Evolutionary conservation across 2,329 filamentous ascomycete genomes (phyloP).

Genomic region (Aspergillus novofumigatus): DNA sequence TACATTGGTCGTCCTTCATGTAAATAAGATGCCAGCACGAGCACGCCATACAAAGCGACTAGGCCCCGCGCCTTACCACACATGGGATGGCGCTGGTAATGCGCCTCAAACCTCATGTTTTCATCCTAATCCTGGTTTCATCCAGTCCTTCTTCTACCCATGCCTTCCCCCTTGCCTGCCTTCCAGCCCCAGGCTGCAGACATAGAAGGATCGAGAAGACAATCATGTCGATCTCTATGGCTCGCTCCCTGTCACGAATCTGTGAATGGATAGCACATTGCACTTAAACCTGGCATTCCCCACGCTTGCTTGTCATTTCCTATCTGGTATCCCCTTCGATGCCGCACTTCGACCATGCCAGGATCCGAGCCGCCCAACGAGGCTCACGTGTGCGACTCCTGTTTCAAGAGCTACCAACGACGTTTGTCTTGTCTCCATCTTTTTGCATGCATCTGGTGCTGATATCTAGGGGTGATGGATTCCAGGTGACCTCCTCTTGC

Average conservation of each 20-base stretch:
- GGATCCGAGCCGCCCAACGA: not conserved
- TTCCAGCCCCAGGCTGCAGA: not conserved
- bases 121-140: too few relatives aligned
- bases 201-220: not conserved
- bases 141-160: not conserved
- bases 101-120: too few relatives aligned
- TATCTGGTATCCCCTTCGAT: constrained; percentile 7
- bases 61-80: not conserved
- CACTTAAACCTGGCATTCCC: not conserved
- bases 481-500: constrained; percentile 15
- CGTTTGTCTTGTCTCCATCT: constrained; percentile 6
- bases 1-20: not conserved
- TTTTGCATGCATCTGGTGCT: not conserved
- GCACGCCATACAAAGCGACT: not conserved
- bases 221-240: not conserved
- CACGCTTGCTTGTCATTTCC: constrained; percentile 3
- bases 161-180: not conserved
- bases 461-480: not conserved
- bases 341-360: constrained; percentile 9
- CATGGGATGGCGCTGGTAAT: not conserved
- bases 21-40: not conserved
- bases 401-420: constrained; percentile 15
- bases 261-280: not conserved
- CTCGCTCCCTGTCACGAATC: not conserved
- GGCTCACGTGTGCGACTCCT: constrained; percentile 8